These are phyloP conservation scores for Aspergillus homomorphus DNA, from an alignment of 495 filamentous ascomycete species.

Conservation along the genomic window DNA sequence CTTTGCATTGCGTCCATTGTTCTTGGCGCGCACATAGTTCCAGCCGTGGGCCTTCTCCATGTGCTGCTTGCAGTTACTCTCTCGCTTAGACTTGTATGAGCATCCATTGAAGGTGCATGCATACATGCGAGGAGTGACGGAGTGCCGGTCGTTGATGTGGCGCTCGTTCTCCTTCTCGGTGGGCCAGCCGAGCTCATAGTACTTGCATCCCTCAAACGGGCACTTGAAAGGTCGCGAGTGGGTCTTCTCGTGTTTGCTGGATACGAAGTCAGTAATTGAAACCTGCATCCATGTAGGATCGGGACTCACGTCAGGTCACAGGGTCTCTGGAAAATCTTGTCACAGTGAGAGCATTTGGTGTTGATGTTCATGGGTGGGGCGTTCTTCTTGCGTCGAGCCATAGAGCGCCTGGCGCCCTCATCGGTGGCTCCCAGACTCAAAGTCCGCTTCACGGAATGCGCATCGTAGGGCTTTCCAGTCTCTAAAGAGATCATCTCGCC, in stretches of 20 bases:
- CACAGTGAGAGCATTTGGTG: constrained; percentile 73
- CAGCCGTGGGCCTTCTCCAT: constrained; percentile 98
- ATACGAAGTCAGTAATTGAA: constrained; percentile 21
- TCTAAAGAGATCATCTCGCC: constrained; percentile 73
- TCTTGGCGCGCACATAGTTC: constrained; percentile 86
- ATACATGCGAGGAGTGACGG: constrained; percentile 68
- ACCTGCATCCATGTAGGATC: neutral
- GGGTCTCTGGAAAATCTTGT: constrained; percentile 87
- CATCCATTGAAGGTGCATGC: constrained; percentile 82
- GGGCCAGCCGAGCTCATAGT: constrained; percentile 82
- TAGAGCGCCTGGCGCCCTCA: constrained; percentile 76
- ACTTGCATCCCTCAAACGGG: constrained; percentile 74
- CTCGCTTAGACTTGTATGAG: constrained; percentile 89
- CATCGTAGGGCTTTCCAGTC: constrained; percentile 52
- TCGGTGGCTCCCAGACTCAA: constrained; percentile 57
- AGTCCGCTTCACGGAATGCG: constrained; percentile 57
- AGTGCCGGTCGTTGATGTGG: constrained; percentile 94
- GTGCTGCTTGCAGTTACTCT: constrained; percentile 98
- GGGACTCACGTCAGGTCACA: constrained; percentile 73
- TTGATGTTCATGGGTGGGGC: constrained; percentile 66
- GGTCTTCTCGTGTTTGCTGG: constrained; percentile 90
- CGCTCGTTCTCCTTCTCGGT: constrained; percentile 97
- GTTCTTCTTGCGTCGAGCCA: constrained; percentile 87
- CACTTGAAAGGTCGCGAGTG: constrained; percentile 97
- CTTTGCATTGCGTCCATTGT: constrained; percentile 54